Evolutionary conservation across 306 rosid genomes (phyloP).

Genomic region (Calophaca sinica): DNA sequence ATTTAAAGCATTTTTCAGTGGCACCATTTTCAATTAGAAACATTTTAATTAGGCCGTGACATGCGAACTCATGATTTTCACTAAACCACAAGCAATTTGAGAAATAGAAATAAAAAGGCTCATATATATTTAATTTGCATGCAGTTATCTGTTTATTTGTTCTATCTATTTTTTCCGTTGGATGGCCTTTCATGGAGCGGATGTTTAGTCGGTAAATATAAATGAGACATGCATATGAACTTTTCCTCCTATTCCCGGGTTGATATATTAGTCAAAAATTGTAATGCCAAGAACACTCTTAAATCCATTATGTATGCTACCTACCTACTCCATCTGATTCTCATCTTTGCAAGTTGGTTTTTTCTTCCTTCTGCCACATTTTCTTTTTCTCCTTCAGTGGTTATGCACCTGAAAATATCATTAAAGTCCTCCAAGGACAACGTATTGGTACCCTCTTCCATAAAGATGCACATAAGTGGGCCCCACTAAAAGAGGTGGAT

Average conservation of each 20-base stretch:
- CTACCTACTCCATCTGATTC: conserved; percentile 39
- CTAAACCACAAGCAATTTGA: conserved; percentile 21
- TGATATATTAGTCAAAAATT: conserved; percentile 18
- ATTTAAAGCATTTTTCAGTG: background rate
- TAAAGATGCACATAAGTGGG: conserved; percentile 86
- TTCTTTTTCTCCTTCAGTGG: conserved; percentile 65
- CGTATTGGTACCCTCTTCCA: conserved; percentile 92
- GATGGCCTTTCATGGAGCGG: background rate
- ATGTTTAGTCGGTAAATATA: conserved; percentile 25
- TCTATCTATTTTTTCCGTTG: conserved; percentile 2
- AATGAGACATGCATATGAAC: conserved; percentile 1
- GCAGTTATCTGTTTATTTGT: conserved; percentile 11
- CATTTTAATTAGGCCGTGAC: conserved; percentile 19
- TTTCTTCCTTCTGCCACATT: conserved; percentile 33
- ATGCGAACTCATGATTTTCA: background rate
- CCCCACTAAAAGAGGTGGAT: conserved; percentile 66
- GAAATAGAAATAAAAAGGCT: background rate
- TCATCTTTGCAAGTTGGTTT: conserved; percentile 37
- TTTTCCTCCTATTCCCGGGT: background rate
- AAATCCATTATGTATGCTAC: conserved; percentile 11
- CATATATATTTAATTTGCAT: background rate
- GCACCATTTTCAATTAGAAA: conserved; percentile 19
- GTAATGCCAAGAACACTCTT: conserved; percentile 31
- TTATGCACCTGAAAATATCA: conserved; percentile 71
- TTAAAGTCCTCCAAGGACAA: conserved; percentile 89